Evolutionary conservation across 1,284 basidiomycete species (phyloP), one percentile per base, ranked within the genome.

Genomic region (Heterobasidion parviporum): DNA sequence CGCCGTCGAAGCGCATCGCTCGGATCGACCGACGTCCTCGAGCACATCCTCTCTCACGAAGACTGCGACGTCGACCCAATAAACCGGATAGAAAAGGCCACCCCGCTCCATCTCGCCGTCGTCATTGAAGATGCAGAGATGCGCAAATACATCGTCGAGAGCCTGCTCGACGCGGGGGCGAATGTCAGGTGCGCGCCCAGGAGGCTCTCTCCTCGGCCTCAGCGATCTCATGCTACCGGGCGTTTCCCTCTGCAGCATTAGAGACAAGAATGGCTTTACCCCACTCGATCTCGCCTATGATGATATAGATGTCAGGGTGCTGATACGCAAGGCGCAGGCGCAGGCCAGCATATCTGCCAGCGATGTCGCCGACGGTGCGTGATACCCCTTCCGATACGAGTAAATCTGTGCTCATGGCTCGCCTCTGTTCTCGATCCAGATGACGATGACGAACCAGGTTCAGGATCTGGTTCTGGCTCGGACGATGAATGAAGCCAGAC

Each of bases 41-140:
- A 92, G 61, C 77, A 86, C 59, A 82, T 93, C 58, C 77, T 93
- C 35, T 81, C 80, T 8, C 76, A 84, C 63, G 87, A 92, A 8
- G 79, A 75, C 10, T 94, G 92, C 69, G 91, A 95, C 65, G 91
- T 94, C 54, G 92, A 95, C 67, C 79, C 85, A 16, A 76, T 83
- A 63, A 94, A 94, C 68, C 76, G 80, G 18, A 69, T 89, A 35
- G 83, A 87, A 44, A 80, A 81, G 8, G 83, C 87, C 41, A 95
- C 93, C 0, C 92, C 93, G 1, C 74, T 96, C 9, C 93, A 95
- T 68, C 78, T 92, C 16, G 92, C 92, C 1, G 76, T 90, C 15
- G 72, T 75, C 61, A 69, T 87, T 55, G 76, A 83, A 59, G 78
- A 92, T 57, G 73, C 74, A 6, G 83, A 85, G 45, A 70, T 82